Base-by-base conservation (phyloP, 2,329 filamentous ascomycete species). In the Pestalotiopsis sp. region DNA sequence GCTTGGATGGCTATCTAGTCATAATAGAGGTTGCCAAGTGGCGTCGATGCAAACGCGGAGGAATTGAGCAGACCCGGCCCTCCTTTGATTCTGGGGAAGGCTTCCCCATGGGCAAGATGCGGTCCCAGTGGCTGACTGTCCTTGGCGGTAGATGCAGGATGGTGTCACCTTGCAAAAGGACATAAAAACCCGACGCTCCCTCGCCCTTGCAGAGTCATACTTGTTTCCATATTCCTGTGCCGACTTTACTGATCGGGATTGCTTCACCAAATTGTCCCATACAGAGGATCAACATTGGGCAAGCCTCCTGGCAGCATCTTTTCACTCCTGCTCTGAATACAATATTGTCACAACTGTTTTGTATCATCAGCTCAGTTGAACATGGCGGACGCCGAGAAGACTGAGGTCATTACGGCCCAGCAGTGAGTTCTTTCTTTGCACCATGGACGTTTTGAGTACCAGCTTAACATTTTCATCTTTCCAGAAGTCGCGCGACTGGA, bases 401-500 rank as follows among this genome's bases (percentile, higher is more conserved):
- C 17, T n/a, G 45, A 52, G 45, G 45, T 20, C 17, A n/a, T 52
- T 17, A 52, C 45, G 17, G 17, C 45, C 7, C 14, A 52, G 45
- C 45, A 52, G 45, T 52, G 17, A 52, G 45, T 52, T 7, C 3
- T 23, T 9, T 52, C 3, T 1, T 4, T n/a, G 20, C 20, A 2
- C 11, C 57, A 4, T 59, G 3, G 13, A 6, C 20, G 13, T 27
- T 11, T 1, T 14, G 13, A 9, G 14, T 36, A 14, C 14, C 9
- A 27, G 20, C 17, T 25, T 25, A 62, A 23, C n/a, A 62, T 17
- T 62, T 4, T 36, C 20, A 36, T n/a, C 31, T 23, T 9, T 38
- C 36, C 17, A 41, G 41, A 39, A 70, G 67, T 27, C 23, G 23
- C 31, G 70, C 73, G 25, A 76, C 76, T 70, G 75, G 72, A 67